phyloP scores from a whole-genome alignment of 2,329 filamentous ascomycete genomes.

The Bipolaris oryzae region DNA sequence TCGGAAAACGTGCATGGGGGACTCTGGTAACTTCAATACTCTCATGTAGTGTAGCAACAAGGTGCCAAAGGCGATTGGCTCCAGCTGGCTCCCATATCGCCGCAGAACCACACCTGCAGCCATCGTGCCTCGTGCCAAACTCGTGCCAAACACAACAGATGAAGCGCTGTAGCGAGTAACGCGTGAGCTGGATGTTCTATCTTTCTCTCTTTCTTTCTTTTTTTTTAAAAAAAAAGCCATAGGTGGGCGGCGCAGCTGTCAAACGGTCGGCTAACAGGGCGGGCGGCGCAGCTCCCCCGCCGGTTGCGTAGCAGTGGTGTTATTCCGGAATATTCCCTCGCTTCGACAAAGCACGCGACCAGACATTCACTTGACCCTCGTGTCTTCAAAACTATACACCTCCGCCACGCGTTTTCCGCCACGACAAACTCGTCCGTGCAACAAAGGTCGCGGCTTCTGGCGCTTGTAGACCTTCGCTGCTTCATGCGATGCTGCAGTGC shows the following conservation, averaged over 20 bases:
- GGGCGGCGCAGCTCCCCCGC: constrained; percentile 26
- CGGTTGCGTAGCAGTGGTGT: constrained; percentile 12
- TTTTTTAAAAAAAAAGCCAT: background rate
- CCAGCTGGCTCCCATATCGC: constrained; percentile 20
- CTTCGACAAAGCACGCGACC: constrained; percentile 36
- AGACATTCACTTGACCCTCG: constrained; percentile 35
- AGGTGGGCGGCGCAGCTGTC: constrained; percentile 8
- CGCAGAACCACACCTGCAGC: constrained; percentile 23
- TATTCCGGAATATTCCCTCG: constrained; percentile 29
- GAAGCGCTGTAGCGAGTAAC: constrained; percentile 10
- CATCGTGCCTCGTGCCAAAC: constrained; percentile 7
- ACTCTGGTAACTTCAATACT: constrained; percentile 24
- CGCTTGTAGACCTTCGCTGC: constrained; percentile 23
- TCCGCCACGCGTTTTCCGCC: constrained; percentile 24
- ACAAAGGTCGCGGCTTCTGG: constrained; percentile 39
- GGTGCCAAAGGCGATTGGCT: constrained; percentile 24
- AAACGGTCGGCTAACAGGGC: constrained; percentile 16
- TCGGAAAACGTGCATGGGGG: constrained; percentile 39
- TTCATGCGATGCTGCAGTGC: constrained; percentile 29
- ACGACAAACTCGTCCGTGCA: constrained; percentile 25
- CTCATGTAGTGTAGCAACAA: constrained; percentile 28
- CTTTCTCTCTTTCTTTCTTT: background rate
- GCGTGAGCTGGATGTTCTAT: background rate
- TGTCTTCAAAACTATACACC: constrained; percentile 29
- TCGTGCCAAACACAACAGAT: constrained; percentile 21